phyloP scores from a whole-genome alignment of 176 grass and related monocot species.

The Alopecurus myosuroides region DNA sequence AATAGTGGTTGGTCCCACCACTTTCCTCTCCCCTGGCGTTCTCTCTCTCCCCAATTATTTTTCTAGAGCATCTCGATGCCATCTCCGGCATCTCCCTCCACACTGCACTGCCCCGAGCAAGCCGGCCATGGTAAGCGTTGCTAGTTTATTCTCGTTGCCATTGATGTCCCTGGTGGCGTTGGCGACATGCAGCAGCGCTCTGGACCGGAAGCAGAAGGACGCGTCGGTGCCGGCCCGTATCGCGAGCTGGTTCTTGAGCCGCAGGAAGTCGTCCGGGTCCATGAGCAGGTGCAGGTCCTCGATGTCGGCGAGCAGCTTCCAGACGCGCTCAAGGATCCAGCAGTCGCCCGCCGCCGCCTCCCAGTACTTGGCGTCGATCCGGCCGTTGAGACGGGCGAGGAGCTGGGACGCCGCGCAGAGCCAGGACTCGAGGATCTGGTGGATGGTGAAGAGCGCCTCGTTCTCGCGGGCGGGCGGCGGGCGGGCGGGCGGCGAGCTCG shows the following conservation, averaged over 20 bases:
- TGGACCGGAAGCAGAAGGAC: conserved; percentile 72
- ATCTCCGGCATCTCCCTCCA: too few relatives aligned
- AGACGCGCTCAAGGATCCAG: conserved; percentile 77
- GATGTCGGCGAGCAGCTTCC: conserved; percentile 83
- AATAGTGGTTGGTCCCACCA: too few relatives aligned
- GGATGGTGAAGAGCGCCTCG: conserved; percentile 55
- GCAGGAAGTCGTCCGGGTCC: conserved; percentile 92
- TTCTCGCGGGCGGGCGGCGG: too few relatives aligned
- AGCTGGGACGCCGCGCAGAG: conserved; percentile 56
- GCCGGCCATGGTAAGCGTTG: too few relatives aligned
- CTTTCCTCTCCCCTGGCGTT: too few relatives aligned
- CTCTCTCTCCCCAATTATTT: too few relatives aligned
- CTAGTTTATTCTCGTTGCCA: too few relatives aligned
- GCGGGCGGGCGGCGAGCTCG: too few relatives aligned
- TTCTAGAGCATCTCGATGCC: too few relatives aligned
- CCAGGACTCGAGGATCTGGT: conserved; percentile 94
- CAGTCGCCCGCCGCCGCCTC: conserved; percentile 62
- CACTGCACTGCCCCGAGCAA: too few relatives aligned
- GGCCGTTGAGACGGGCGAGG: conserved; percentile 37
- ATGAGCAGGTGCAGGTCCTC: conserved; percentile 91
- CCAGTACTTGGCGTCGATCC: conserved; percentile 64
- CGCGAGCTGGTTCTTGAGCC: conserved; percentile 82
- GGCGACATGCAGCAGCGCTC: conserved; percentile 49
- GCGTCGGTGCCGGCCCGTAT: conserved; percentile 51
- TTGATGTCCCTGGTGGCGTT: conserved; percentile 59